Base-by-base conservation (phyloP, 148 eudicot species). In the Heliamphora exappendiculata region DNA sequence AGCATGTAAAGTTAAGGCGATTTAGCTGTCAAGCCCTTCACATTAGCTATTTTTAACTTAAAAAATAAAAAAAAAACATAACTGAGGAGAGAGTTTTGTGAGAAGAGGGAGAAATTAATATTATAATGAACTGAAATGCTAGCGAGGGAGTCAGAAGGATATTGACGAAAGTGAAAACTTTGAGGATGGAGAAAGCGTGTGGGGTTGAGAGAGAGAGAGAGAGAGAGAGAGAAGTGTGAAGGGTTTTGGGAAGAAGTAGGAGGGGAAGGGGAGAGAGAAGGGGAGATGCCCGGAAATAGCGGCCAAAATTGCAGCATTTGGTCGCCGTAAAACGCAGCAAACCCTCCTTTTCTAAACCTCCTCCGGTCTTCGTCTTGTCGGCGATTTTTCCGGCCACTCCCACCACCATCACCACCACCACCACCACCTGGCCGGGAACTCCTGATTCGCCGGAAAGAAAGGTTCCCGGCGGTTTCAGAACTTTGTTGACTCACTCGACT, bases 281-380 rank as follows among this genome's bases (percentile, higher is more conserved):
- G 79, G 75, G 74, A 76, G 44, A 68, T 85, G 89, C 85, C 88
- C 75, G 83, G 78, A 42, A 37, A 67, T 75, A 88, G 91, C 89
- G 88, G 90, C 80, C 90, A 88, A 71, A 81, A 67, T 64, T 76
- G 75, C 88, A 83, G 85, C 87, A 86, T 82, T 78, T 86, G 87
- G 92, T 88, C 92, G 82, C 78, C 78, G 81, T 79, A 75, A 81
- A 80, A 19, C 87, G 76, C 78, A 81, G 65, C 83, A 80, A 70
- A 50, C 33, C 76, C 63, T 65, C 77, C 64, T 72, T 77, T 81
- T 70, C 60, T 73, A 63, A 66, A 77, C 69, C 80, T 71, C 60
- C 79, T 71, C 64, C 75, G 81, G 80, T 74, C 79, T 55, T 33
- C 78, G 28, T 47, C 58, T 31, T 66, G 81, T 77, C 78, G 62